These are phyloP conservation scores for Mycena pura DNA, from an alignment of 768 basidiomycete genomes.

Conservation along the genomic window DNA sequence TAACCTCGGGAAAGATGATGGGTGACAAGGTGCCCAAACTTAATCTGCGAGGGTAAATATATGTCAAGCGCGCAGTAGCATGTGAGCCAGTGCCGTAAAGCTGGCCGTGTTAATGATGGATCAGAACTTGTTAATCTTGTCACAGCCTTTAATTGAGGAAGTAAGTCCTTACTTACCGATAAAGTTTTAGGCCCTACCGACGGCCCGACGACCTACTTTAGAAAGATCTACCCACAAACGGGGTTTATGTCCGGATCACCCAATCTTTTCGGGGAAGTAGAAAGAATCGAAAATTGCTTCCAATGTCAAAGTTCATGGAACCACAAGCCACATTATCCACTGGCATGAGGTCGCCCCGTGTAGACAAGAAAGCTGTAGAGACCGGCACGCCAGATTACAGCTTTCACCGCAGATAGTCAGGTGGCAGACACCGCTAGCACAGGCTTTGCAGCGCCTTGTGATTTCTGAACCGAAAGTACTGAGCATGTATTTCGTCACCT, in stretches of 20 bases:
- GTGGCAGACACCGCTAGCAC: slow-evolving; percentile 20
- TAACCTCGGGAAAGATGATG: slow-evolving; percentile 11
- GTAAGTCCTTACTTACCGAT: not conserved
- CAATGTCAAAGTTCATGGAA: slow-evolving; percentile 7
- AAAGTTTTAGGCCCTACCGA: slow-evolving; percentile 3
- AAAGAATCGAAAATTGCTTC: not conserved
- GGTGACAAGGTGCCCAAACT: slow-evolving; percentile 19
- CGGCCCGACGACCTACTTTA: slow-evolving; percentile 5
- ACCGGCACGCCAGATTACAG: slow-evolving; percentile 13
- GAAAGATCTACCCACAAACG: slow-evolving; percentile 18
- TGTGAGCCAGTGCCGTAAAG: slow-evolving; percentile 23
- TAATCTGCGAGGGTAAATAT: slow-evolving; percentile 20
- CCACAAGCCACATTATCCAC: slow-evolving; percentile 13
- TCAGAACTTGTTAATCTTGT: no score
- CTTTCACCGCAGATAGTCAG: slow-evolving; percentile 21
- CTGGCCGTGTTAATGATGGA: no score
- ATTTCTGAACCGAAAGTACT: slow-evolving; percentile 16
- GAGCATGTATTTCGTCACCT: slow-evolving; percentile 5
- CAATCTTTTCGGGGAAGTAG: not conserved
- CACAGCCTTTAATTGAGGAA: no score
- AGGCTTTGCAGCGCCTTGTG: slow-evolving; percentile 24
- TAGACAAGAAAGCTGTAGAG: slow-evolving; percentile 19
- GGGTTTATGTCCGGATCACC: slow-evolving; percentile 3
- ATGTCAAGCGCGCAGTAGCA: slow-evolving; percentile 20
- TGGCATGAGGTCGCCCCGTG: slow-evolving; percentile 21